Percentiles rank a stretch among this genome's conserved stretches.
These are phyloP conservation scores for Pyrus bretschneideri DNA, from an alignment of 306 rosid species.

Conservation along the genomic window DNA sequence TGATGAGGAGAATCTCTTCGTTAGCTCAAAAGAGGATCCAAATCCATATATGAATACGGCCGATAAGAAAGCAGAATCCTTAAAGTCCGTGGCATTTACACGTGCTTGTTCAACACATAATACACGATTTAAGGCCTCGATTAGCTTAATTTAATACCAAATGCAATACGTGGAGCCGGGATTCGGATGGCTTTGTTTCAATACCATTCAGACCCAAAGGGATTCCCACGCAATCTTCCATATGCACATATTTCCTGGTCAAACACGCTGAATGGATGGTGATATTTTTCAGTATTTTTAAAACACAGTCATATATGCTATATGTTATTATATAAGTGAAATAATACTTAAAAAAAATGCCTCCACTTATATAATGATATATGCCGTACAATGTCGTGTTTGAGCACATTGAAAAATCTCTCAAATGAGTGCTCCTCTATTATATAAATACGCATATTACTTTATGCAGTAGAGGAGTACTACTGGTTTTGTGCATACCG, in stretches of 20 bases:
- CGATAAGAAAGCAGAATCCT: constrained; percentile 31
- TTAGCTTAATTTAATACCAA: constrained; percentile 24
- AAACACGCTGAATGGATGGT: constrained; percentile 37
- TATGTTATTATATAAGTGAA: too few relatives aligned
- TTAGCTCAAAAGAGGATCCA: too few relatives aligned
- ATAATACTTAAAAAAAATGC: too few relatives aligned
- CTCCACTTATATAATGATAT: too few relatives aligned
- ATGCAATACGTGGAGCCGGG: constrained; percentile 14
- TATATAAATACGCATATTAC: background rate
- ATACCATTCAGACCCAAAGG: constrained; percentile 28
- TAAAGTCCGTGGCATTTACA: constrained; percentile 57
- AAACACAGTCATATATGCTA: fast-evolving
- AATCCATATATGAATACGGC: constrained; percentile 2
- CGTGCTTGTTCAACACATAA: constrained; percentile 48
- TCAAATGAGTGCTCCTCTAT: too few relatives aligned
- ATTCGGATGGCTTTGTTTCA: constrained; percentile 25
- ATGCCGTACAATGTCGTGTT: too few relatives aligned
- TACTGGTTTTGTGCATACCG: background rate
- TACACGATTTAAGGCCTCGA: constrained; percentile 67
- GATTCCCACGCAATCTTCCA: constrained; percentile 62
- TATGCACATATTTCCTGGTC: constrained; percentile 42
- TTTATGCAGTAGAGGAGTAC: background rate
- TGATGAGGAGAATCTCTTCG: too few relatives aligned
- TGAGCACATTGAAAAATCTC: too few relatives aligned
- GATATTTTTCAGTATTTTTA: too few relatives aligned